Evolutionary conservation across 2,329 filamentous ascomycete genomes (phyloP), one percentile per base, ranked within the genome.

Genomic region (Verticillium dahliae): DNA sequence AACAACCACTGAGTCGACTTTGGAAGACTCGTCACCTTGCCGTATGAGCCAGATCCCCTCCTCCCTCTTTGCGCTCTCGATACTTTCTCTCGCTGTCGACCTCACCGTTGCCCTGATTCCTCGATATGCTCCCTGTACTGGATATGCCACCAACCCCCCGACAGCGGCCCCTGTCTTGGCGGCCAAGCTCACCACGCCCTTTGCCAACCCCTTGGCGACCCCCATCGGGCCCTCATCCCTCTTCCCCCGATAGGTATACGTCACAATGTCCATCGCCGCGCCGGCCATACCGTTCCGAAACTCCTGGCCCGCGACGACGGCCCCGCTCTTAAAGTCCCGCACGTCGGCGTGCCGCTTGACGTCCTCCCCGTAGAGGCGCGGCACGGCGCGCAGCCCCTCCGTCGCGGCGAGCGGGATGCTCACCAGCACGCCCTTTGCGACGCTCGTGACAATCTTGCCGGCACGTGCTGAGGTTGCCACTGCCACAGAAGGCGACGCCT

Each of bases 321-420:
- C 60, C 3, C 65, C 65, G 41, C 65, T 65, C 31, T 62, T 62
- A 14, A 66, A 64, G 9, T 56, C 63, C 35, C 61, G 45, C 14
- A 65, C 58, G 6, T 59, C 45, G 34, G 61, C 58, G 56, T 64
- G 65, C 37, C 56, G 50, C 57, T 60, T 58, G 7, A 67, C 65
- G 4, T 50, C 35, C 5, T 67, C 65, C 1, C 65, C 65, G 57
- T 63, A 66, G 4, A 67, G 54, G 38, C 62, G 61, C 1, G 65
- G 65, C 9, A 66, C 65, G 1, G 63, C 65, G n/a, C 65, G 60
- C 22, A 66, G 52, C 9, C 65, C 65, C 38, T 67, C 65, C 1
- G 65, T 65, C 22, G 62, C 65, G 1, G 65, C 65, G 14, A 67
- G 55, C 1, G 65, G 65, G 0, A 67, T 65, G 27, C 63, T 63